phyloP scores from a whole-genome alignment of 495 filamentous ascomycete species.

The Jackrogersella multiformis region DNA sequence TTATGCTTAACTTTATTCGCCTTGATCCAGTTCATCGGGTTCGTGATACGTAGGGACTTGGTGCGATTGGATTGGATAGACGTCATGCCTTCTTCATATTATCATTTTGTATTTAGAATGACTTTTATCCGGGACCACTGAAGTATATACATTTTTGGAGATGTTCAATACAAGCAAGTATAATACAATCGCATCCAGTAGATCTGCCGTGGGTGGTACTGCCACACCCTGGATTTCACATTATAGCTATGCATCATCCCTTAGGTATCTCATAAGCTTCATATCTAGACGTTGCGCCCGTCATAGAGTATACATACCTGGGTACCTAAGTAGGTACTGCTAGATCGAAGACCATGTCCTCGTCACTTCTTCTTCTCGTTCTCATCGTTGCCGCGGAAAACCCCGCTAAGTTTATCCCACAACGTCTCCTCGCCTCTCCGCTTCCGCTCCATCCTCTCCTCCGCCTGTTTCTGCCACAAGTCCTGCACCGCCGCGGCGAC shows the following conservation, averaged over 20 bases:
- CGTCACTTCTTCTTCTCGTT: conserved; percentile 9
- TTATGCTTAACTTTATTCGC: neutral
- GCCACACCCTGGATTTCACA: neutral
- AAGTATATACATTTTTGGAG: neutral
- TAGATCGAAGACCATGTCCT: too few relatives aligned
- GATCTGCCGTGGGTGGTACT: neutral
- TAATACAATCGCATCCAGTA: neutral
- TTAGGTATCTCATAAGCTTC: neutral
- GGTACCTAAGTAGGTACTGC: too few relatives aligned
- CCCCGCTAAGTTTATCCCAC: conserved; percentile 55
- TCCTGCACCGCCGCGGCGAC: conserved; percentile 62
- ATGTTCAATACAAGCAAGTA: neutral
- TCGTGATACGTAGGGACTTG: too few relatives aligned
- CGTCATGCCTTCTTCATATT: neutral
- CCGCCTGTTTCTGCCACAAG: conserved; percentile 65
- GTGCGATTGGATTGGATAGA: neutral
- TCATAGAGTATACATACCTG: neutral
- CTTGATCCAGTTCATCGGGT: neutral
- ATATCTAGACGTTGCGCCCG: neutral
- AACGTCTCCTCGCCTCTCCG: conserved; percentile 66
- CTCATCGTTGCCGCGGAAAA: conserved; percentile 32
- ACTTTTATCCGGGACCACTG: neutral
- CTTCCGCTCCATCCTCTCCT: conserved; percentile 65
- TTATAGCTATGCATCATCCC: neutral
- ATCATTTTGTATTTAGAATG: neutral